Base-by-base conservation (phyloP, 345 rosid genomes). In the Salix koriyanagi region DNA sequence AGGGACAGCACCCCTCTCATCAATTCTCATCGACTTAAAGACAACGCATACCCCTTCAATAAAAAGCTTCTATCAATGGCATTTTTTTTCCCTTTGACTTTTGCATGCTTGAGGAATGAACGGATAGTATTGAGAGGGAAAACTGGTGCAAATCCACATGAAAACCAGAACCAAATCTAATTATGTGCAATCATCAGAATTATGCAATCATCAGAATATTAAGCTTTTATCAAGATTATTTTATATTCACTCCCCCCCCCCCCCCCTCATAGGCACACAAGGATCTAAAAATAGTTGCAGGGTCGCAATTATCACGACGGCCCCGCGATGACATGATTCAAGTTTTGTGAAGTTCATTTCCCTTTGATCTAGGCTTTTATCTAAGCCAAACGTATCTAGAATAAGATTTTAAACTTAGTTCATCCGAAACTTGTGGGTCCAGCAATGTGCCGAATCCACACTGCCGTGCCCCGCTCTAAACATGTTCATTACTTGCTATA, bases 111-210 rank as follows among this genome's bases (percentile, higher is more conserved):
- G 34, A 23, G 67, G 74, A 34, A 34, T 34, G 82, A 61, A 77
- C 84, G 67, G 75, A 64, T 74, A 60, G 60, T 69, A 70, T 34
- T 28, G 37, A 2, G 41, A 23, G n/a, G 32, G 44, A 39, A 23
- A 71, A 68, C 26, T 19, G 60, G 42, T 34, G 44, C n/a, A 46
- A 39, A 61, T 65, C 32, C 77, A 74, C 79, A 28, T 36, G 67
- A 73, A 18, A 14, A 58, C 21, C 21, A 66, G 78, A 64, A 41
- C 73, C 79, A 58, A 73, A 62, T 76, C 85, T 65, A 54, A 82
- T 84, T 72, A 89, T 80, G 81, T 79, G 83, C 88, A 81, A 82
- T 77, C 76, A 83, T 84, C n/a, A n/a, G n/a, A n/a, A n/a, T n/a
- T n/a, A n/a, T n/a, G n/a, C n/a, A n/a, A n/a, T 77, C 76, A 83